phyloP scores from a whole-genome alignment of 257 asterid genomes.

The Ilex asprella region DNA sequence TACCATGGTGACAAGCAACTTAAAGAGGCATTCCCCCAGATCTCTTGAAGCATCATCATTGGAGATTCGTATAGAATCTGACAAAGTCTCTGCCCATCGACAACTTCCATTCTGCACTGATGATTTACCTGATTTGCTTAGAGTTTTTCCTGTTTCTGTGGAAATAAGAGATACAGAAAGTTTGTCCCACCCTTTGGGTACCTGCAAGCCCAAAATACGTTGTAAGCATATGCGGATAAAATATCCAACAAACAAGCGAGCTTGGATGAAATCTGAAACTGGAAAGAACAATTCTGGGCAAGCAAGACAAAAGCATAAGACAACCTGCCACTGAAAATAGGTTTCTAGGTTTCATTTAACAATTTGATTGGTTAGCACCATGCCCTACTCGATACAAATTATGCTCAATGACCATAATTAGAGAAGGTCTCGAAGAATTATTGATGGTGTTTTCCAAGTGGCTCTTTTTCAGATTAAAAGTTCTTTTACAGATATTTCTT shows the following conservation, averaged over 20 bases:
- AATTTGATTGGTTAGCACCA: background rate
- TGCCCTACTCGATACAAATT: background rate
- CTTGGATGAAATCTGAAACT: background rate
- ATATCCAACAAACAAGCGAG: background rate
- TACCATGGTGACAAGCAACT: conserved; percentile 36
- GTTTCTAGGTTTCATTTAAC: background rate
- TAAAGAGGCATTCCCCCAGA: conserved; percentile 21
- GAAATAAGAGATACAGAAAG: conserved; percentile 30
- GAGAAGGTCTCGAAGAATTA: no score
- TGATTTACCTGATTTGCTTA: conserved; percentile 28
- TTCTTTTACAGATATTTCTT: no score
- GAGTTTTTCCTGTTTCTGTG: conserved; percentile 30
- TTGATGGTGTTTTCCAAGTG: no score
- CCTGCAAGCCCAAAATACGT: conserved; percentile 18
- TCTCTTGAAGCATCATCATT: conserved; percentile 19
- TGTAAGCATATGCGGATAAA: background rate
- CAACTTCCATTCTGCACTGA: conserved; percentile 34
- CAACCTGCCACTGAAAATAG: background rate
- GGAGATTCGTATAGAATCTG: conserved; percentile 38
- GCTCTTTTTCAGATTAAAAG: no score
- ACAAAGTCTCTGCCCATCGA: conserved; percentile 34
- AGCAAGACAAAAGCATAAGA: no score
- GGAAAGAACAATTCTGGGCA: background rate
- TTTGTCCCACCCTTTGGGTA: conserved; percentile 54
- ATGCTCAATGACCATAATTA: no score